Percentiles rank a stretch among this genome's conserved stretches.
These are phyloP conservation scores for Glaciozyma martinii DNA, from an alignment of 768 basidiomycete species.

Conservation along the genomic window DNA sequence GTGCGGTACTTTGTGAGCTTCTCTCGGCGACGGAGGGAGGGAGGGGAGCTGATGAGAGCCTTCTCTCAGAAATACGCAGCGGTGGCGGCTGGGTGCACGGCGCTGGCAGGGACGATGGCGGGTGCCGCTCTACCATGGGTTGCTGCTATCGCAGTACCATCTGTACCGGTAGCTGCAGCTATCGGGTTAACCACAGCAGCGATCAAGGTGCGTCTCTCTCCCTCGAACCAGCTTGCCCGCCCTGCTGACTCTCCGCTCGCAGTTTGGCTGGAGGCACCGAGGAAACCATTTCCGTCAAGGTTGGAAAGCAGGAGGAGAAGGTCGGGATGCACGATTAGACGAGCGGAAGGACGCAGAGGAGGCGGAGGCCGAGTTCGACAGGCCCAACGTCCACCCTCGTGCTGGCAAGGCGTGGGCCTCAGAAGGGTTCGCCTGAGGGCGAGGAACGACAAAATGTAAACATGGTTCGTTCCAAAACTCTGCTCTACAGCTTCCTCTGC, in stretches of 20 bases:
- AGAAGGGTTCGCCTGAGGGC: conserved; percentile 10
- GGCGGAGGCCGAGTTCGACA: background rate
- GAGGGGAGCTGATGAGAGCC: background rate
- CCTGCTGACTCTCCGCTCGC: background rate
- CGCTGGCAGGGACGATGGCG: conserved; percentile 11
- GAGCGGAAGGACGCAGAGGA: conserved; percentile 18
- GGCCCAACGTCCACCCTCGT: background rate
- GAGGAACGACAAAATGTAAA: too few relatives aligned
- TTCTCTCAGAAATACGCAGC: conserved; percentile 22
- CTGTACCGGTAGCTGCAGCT: conserved; percentile 12
- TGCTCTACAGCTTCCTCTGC: too few relatives aligned
- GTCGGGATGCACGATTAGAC: conserved; percentile 12
- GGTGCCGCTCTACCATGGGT: conserved; percentile 20
- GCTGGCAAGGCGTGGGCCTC: conserved; percentile 7
- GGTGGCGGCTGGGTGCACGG: conserved; percentile 16
- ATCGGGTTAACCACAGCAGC: conserved; percentile 16
- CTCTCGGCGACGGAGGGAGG: background rate
- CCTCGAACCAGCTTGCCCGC: background rate
- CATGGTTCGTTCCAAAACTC: too few relatives aligned
- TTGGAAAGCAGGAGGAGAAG: conserved; percentile 11
- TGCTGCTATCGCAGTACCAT: conserved; percentile 17
- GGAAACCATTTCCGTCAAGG: conserved; percentile 24
- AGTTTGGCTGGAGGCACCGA: conserved; percentile 22
- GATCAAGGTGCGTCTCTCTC: conserved; percentile 14
- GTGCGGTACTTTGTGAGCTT: conserved; percentile 12